Evolutionary conservation across 768 basidiomycete species (phyloP), one percentile per base, ranked within the genome.

Genomic region (Leccinum broughii): DNA sequence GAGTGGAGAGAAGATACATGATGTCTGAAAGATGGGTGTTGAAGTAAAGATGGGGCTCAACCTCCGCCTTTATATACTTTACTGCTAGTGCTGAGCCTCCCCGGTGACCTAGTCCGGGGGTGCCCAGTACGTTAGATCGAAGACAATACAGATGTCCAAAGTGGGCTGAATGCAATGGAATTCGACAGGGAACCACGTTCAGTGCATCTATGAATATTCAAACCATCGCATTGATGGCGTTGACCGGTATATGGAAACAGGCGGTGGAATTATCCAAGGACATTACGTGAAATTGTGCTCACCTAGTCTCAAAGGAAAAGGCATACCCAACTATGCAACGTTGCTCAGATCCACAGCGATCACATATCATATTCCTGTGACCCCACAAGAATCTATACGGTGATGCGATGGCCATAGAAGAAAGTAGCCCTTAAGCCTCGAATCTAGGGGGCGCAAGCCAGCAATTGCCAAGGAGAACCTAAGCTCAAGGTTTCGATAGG

Each of bases 21-120:
- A 37, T 57, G 14, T 50, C 34, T 50, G 30, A 65, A 41, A 17
- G 30, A 46, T 57, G 48, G 6, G 24, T 39, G 54, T 10, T 41
- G 54, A 22, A 26, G 37, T 41, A 24, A 39, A 2, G 15, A 26
- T 14, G 17, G 34, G 26, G 2, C 15, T 44, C n/a, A 10, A 58
- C 10, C 14, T 26, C 39, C 15, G 13, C 20, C 26, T 51, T 58
- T 70, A 44, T 70, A 70, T 69, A 55, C 55, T 4, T n/a, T n/a
- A 20, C 28, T 32, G 17, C 17, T 11, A 49, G 6, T 1, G 9
- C 55, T 6, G 15, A 41, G 9, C 48, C 30, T 34, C 22, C 22
- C 39, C 57, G 50, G 64, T 22, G 34, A 49, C 52, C 20, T 49
- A 11, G 2, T 20, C 57, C 41, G 30, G 34, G 54, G 30, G 54